A percentile compares a stretch with the other conserved stretches of the same genome.
These are phyloP conservation scores for Apiospora malaysiana DNA, from an alignment of 2,329 filamentous ascomycete species.

Conservation along the genomic window DNA sequence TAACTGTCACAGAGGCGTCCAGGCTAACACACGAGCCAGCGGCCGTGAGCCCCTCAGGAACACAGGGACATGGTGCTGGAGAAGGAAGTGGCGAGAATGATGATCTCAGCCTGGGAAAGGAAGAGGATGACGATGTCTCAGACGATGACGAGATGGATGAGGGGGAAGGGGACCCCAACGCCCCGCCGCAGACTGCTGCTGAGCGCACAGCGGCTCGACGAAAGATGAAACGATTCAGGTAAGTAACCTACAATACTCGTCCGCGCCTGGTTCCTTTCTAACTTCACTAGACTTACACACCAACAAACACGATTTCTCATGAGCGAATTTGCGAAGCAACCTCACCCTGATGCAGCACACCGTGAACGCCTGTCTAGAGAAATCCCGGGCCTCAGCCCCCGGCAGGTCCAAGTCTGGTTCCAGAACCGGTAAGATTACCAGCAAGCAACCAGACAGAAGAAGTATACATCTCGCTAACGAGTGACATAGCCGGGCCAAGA, in stretches of 20 bases:
- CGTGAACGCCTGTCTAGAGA: slow-evolving; percentile 85
- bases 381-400: slow-evolving; percentile 88
- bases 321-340: slow-evolving; percentile 95
- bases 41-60: slow-evolving; percentile 38
- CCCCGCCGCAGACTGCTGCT: slow-evolving; percentile 58
- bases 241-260: slow-evolving; percentile 29
- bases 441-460: slow-evolving; percentile 14
- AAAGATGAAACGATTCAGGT: slow-evolving; percentile 85
- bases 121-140: slow-evolving; percentile 57
- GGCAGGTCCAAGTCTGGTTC: slow-evolving; percentile 98
- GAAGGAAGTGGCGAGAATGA: slow-evolving; percentile 40
- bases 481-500: slow-evolving; percentile 66
- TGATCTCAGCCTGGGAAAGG: slow-evolving; percentile 48
- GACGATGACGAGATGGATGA: slow-evolving; percentile 65
- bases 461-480: slow-evolving; percentile 30
- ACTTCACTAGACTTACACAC: slow-evolving; percentile 75
- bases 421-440: slow-evolving; percentile 78
- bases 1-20: slow-evolving; percentile 34
- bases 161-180: slow-evolving; percentile 43
- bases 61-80: background rate
- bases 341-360: slow-evolving; percentile 91
- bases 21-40: slow-evolving; percentile 48
- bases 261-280: background rate
- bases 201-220: slow-evolving; percentile 60
- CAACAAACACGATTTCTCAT: slow-evolving; percentile 97